Evolutionary conservation across 2,329 filamentous ascomycete genomes (phyloP).

Genomic region (Scedosporium dehoogii): DNA sequence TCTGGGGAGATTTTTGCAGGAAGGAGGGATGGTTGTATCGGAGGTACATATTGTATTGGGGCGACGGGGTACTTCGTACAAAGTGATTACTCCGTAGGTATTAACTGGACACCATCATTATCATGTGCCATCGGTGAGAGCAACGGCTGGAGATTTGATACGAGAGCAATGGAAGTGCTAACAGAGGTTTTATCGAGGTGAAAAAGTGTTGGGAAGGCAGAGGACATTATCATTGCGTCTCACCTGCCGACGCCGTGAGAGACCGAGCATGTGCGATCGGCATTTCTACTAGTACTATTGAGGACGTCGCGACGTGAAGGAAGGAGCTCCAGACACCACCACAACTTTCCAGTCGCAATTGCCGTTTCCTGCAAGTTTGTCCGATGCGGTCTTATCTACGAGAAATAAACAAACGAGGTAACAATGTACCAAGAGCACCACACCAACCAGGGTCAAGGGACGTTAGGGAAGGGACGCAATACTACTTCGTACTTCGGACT

Average conservation of each 20-base stretch:
- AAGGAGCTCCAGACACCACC: background rate
- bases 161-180: background rate
- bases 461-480: background rate
- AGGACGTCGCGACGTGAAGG: background rate
- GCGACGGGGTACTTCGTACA: background rate
- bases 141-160: background rate
- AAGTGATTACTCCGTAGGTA: background rate
- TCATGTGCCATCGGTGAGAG: background rate
- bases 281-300: background rate
- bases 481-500: background rate
- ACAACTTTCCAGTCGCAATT: background rate
- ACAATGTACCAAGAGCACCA: background rate
- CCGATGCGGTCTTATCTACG: too few relatives aligned
- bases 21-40: too few relatives aligned
- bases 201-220: too few relatives aligned
- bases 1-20: background rate
- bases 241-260: background rate
- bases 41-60: background rate
- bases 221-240: too few relatives aligned
- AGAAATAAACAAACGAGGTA: background rate
- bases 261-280: background rate
- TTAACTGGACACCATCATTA: background rate
- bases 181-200: background rate
- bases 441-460: background rate
- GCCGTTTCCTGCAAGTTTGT: too few relatives aligned